Evolutionary conservation across 2,329 filamentous ascomycete species (phyloP).

Genomic region (Pestalotiopsis sp.): DNA sequence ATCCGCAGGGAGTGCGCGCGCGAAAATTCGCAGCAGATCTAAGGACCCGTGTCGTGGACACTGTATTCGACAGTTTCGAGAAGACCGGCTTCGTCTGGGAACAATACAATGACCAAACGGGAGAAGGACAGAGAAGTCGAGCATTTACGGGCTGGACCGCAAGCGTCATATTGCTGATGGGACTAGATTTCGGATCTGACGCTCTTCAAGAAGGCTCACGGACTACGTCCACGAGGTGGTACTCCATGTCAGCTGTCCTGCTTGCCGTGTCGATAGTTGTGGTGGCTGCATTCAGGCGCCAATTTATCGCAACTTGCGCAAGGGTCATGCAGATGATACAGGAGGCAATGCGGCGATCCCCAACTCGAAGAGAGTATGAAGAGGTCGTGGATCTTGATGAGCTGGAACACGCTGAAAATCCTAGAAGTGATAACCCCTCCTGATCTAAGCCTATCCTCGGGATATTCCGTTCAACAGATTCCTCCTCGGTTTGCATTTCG

Average conservation of each 20-base stretch:
- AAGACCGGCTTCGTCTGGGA: slow-evolving; percentile 73
- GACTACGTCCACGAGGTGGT: neutral
- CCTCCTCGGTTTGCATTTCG: too few species aligned
- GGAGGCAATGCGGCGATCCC: too few species aligned
- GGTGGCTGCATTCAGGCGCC: neutral
- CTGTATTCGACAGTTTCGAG: slow-evolving; percentile 54
- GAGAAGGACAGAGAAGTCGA: slow-evolving; percentile 67
- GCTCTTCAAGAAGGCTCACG: neutral
- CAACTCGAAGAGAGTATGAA: neutral
- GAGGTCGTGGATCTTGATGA: neutral
- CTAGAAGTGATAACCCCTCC: neutral
- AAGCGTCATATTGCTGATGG: slow-evolving; percentile 71
- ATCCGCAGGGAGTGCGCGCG: slow-evolving; percentile 10
- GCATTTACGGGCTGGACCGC: slow-evolving; percentile 78
- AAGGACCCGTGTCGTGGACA: slow-evolving; percentile 17
- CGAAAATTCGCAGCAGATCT: slow-evolving; percentile 21
- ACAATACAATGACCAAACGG: slow-evolving; percentile 70
- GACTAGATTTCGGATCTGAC: slow-evolving; percentile 49
- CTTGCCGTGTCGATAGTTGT: neutral
- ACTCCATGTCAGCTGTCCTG: neutral
- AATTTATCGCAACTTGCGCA: neutral
- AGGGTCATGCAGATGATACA: neutral
- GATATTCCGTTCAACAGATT: too few species aligned
- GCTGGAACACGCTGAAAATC: neutral
- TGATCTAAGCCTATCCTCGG: too few species aligned